These are phyloP conservation scores for Penicillium fuscoglaucum DNA, from an alignment of 2,329 filamentous ascomycete genomes.

Conservation along the genomic window DNA sequence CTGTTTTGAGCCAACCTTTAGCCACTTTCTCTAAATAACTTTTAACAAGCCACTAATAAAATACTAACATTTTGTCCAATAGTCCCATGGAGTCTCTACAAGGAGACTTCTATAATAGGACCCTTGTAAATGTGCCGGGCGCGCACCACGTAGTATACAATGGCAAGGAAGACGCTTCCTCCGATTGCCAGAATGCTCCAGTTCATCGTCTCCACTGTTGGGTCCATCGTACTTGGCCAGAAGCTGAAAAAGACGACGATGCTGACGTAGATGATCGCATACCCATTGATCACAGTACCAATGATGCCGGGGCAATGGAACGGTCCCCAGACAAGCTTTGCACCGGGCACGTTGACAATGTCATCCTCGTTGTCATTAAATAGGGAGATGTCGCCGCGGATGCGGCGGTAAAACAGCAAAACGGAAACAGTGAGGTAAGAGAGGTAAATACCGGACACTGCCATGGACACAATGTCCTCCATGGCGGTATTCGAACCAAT, in stretches of 20 bases:
- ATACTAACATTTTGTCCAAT: no score
- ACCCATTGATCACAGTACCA: constrained; percentile 47
- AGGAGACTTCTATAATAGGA: constrained; percentile 25
- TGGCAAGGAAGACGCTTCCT: constrained; percentile 39
- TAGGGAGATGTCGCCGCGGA: constrained; percentile 36
- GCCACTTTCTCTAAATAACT: no score
- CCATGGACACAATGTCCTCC: constrained; percentile 52
- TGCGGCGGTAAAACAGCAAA: constrained; percentile 46
- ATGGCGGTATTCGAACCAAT: constrained; percentile 53
- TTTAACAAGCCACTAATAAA: no score
- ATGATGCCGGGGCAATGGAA: constrained; percentile 41
- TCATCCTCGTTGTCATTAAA: constrained; percentile 35
- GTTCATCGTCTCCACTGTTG: constrained; percentile 48
- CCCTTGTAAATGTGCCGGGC: constrained; percentile 36
- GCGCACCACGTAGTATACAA: constrained; percentile 40
- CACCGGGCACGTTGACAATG: constrained; percentile 22
- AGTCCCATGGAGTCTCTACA: neutral
- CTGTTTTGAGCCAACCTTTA: no score
- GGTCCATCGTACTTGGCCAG: constrained; percentile 44
- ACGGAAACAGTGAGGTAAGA: constrained; percentile 52
- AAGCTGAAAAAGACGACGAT: constrained; percentile 50
- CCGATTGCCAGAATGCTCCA: constrained; percentile 48
- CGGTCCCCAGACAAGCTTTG: constrained; percentile 25
- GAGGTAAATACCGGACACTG: constrained; percentile 46
- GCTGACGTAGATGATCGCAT: constrained; percentile 45